phyloP scores from a whole-genome alignment of 2,329 filamentous ascomycete species.

The Furcasterigmium sp. region DNA sequence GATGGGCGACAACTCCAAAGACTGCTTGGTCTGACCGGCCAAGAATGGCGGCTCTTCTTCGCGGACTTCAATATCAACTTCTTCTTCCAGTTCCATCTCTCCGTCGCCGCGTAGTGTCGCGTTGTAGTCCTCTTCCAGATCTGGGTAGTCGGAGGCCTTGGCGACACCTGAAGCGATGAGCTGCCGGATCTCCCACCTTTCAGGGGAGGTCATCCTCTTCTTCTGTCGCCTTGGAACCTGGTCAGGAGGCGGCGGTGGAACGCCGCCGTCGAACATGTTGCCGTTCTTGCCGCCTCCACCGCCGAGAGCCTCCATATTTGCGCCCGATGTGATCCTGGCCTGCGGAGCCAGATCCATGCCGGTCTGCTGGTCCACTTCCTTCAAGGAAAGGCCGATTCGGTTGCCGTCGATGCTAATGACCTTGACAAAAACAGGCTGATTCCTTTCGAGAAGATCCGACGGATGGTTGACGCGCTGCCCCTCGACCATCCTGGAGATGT shows the following conservation, averaged over 20 bases:
- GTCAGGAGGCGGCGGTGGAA: conserved; percentile 26
- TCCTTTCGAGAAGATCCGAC: conserved; percentile 74
- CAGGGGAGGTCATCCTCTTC: conserved; percentile 93
- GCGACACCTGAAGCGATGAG: conserved; percentile 92
- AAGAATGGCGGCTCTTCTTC: conserved; percentile 97
- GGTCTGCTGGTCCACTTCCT: conserved; percentile 88
- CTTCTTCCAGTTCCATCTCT: conserved; percentile 87
- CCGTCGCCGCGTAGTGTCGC: conserved; percentile 80
- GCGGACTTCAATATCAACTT: conserved; percentile 92
- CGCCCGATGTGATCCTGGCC: conserved; percentile 75
- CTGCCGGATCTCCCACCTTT: conserved; percentile 96
- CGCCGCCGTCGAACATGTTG: conserved; percentile 59
- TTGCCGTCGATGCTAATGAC: conserved; percentile 79
- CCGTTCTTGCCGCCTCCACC: conserved; percentile 49
- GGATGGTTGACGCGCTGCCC: conserved; percentile 87
- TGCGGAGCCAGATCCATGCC: conserved; percentile 80
- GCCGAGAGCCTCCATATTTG: conserved; percentile 80
- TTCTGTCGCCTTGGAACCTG: conserved; percentile 54
- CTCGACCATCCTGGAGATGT: conserved; percentile 83
- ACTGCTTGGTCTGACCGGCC: conserved; percentile 93
- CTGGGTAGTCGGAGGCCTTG: conserved; percentile 89
- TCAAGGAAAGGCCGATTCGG: conserved; percentile 89
- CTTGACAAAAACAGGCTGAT: conserved; percentile 88
- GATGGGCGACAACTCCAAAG: conserved; percentile 89
- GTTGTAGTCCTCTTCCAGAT: conserved; percentile 90